Base-by-base conservation (phyloP, 352 stramenopile genomes). In the Pythium coloratum region DNA sequence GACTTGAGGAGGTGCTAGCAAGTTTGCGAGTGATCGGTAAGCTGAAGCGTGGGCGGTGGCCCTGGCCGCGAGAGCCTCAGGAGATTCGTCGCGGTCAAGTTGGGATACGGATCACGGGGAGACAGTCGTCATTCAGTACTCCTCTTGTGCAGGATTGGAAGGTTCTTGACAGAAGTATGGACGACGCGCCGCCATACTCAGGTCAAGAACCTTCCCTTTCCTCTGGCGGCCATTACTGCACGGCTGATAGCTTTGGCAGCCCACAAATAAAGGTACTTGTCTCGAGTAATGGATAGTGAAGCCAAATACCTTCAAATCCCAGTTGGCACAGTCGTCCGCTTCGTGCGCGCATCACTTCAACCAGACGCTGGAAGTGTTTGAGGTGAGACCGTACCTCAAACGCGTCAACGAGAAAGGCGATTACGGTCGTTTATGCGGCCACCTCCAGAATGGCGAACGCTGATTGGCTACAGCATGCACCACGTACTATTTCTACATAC, bases 251-350 rank as follows among this genome's bases (percentile, higher is more conserved):
- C 7, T n/a, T 14, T 42, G 40, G 34, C 26, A 34, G 18, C 36
- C 20, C 26, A 16, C 42, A 42, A 26, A 7, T 24, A 12, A 64
- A 55, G 40, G 46, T 64, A 55, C 58, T 55, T 55, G 58, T 3
- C 28, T 55, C 40, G 42, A 55, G 58, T 64, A 64, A 46, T 6
- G 40, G 5, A 55, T 64, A 64, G 36, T 46, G 44, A 36, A 55
- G 28, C 58, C 40, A 64, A 64, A 28, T 56, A 64, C 58, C 58
- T 64, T 64, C 42, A 56, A 56, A 44, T 44, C 38, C 38, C 38
- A n/a, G 12, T 44, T 18, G 38, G 38, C 38, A 44, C 38, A 44
- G 38, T 14, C 34, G 34, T 40, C 34, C 12, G 34, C 34, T 40
- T 40, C 34, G 34, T 40, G 8, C 10, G 8, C 3, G 34, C 34